Evolutionary conservation across 345 rosid species (phyloP), one percentile per base, ranked within the genome.

Genomic region (Pugionium cornutum): DNA sequence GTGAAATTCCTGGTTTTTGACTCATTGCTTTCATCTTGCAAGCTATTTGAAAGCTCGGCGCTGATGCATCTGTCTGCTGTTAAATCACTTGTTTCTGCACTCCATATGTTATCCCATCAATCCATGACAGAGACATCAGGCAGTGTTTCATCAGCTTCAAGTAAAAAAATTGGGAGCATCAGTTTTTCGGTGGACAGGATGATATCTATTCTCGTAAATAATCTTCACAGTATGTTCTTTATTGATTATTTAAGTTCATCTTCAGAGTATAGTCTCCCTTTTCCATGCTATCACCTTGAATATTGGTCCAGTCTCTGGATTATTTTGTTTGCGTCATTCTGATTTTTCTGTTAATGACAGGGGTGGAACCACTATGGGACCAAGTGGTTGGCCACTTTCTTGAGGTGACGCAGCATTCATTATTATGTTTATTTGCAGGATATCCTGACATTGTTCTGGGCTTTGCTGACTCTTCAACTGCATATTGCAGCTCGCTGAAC

Each of bases 1-100:
- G 36, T 54, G 57, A 58, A 66, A 35, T 40, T 64, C 64, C 43
- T 60, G 29, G 46, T n/a, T 47, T 73, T 82, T 87, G 75, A 86
- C 76, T 50, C 66, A 30, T 44, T 64, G 28, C 68, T 72, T 83
- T 77, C 62, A 42, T 77, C 70, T 66, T 76, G 59, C 59, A 52
- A 92, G 99, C 84, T 94, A 64, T 94, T 94, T 74, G 99, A 89
- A 83, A 94, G 99, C 88, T 94, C 99, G 6, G 96, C 95, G 48
- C 72, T 90, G 84, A 94, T 94, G 99, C 88, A 88, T 73, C 74
- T 87, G 75, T 84, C 95, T 72, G 97, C 99, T 28, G 97, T 94
- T 74, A 88, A 88, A 78, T 86, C 99, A 64, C 99, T 94, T 79
- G 90, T 94, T 58, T 83, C 85, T 81, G 96, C 97, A 54, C 87